Evolutionary conservation across 306 rosid species (phyloP), one percentile per base, ranked within the genome.

Genomic region (Trifolium fragiferum): DNA sequence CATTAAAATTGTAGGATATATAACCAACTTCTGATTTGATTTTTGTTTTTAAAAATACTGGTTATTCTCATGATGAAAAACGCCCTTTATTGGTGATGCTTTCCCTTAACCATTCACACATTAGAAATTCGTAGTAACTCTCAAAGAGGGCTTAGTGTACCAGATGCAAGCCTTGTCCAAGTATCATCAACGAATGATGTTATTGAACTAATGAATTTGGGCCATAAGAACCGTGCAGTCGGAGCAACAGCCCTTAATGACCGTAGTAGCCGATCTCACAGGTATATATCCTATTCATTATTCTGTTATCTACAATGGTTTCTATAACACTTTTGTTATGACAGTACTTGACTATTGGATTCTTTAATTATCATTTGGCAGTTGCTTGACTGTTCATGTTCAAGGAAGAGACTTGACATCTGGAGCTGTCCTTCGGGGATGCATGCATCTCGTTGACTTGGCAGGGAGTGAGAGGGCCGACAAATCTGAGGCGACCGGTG

Each of bases 401-500:
- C 98, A 93, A 91, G 98, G 98, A 82, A 86, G 90, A 82, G 94
- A 93, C 83, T 87, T 93, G 89, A 88, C 98, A 21, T 87, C 97
- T 11, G 98, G 97, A 51, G 19, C 84, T 71, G 75, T 73, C 41
- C 84, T 89, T 54, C 94, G 92, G 8, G 98, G 98, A 51, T 91
- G 97, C 81, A 89, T 93, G 98, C 98, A 93, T 87, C 88, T 93
- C 47, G 98, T 93, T 75, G 98, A 93, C 81, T 80, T 93, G 70
- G 98, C 98, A 4, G 98, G 98, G 73, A 93, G 97, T 83, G 98
- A 93, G 79, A 91, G 98, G 76, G 98, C 91, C 14, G 92, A 93
- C 79, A 93, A 93, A 82, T 93, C 98, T 41, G 98, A 93, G 86
- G 98, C 90, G 44, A 93, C 97, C 0, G 98, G 98, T 53, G 98